phyloP scores from a whole-genome alignment of 768 basidiomycete species.

The Boletus pseudo-olivaceus region DNA sequence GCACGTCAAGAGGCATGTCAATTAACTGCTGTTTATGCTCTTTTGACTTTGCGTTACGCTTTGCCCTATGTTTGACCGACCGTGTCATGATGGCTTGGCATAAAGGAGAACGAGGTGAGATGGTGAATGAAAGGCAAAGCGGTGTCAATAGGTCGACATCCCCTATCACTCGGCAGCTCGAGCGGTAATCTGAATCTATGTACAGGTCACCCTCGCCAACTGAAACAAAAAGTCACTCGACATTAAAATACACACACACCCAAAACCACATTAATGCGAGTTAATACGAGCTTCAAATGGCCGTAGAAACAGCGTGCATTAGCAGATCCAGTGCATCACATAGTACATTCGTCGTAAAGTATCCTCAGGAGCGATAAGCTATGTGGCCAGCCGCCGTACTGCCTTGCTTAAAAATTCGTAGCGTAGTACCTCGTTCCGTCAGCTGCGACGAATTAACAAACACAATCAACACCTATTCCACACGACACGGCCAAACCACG shows the following conservation, averaged over 20 bases:
- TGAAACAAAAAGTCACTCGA: not conserved
- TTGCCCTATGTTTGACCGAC: not conserved
- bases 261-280: not conserved
- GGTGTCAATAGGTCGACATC: not conserved
- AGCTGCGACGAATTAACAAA: not conserved
- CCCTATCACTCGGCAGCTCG: not conserved
- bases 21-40: not conserved
- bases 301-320: not conserved
- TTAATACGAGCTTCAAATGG: not conserved
- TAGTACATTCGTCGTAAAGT: slow-evolving; percentile 13
- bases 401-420: slow-evolving; percentile 1
- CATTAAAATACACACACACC: no score
- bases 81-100: slow-evolving; percentile 2
- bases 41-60: not conserved
- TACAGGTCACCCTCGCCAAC: no score
- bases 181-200: no score
- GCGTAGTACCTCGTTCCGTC: slow-evolving; percentile 3
- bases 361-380: slow-evolving; percentile 8
- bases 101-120: no score
- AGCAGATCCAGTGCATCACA: slow-evolving; percentile 9
- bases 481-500: not conserved
- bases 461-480: not conserved
- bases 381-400: not conserved
- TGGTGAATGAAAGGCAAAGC: not conserved
- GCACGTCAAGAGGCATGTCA: slow-evolving; percentile 12